Percentiles rank a stretch among this genome's conserved stretches.
Conservation (phyloP, 352 stramenopile species). For the Globisporangium okanoganense region DNA sequence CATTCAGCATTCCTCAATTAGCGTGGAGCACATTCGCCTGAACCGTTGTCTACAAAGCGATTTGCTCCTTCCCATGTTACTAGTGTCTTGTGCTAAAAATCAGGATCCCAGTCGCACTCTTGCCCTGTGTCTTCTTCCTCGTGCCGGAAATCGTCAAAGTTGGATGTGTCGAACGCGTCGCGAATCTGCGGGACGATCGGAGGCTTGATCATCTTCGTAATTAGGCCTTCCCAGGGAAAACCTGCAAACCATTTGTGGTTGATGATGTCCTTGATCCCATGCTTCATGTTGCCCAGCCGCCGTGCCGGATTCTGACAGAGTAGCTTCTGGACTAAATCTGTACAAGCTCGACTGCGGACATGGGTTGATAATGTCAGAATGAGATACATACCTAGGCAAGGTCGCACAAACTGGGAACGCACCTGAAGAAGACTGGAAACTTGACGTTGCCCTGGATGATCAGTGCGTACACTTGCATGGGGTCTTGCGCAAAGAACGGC, state of each 20-base stretch:
- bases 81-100: constrained; percentile 40
- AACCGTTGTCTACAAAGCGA: neutral
- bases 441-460: constrained; percentile 88
- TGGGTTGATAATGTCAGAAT: neutral
- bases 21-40: neutral
- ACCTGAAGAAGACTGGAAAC: constrained; percentile 81
- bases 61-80: neutral
- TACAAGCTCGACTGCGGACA: constrained; percentile 43
- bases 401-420: constrained; percentile 8
- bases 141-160: constrained; percentile 77
- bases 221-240: constrained; percentile 63
- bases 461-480: constrained; percentile 91
- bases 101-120: constrained; percentile 69
- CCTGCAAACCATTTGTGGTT: constrained; percentile 80
- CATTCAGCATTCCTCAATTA: neutral
- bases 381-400: neutral
- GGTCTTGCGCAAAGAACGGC: constrained; percentile 89
- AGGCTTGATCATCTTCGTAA: constrained; percentile 60
- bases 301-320: constrained; percentile 73
- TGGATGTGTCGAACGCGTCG: constrained; percentile 75
- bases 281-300: constrained; percentile 78
- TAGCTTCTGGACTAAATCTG: constrained; percentile 88
- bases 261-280: constrained; percentile 82
- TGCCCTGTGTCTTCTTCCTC: constrained; percentile 56
- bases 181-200: constrained; percentile 70